phyloP scores from a whole-genome alignment of 2,329 filamentous ascomycete species.

The Calonectria fujianensis region DNA sequence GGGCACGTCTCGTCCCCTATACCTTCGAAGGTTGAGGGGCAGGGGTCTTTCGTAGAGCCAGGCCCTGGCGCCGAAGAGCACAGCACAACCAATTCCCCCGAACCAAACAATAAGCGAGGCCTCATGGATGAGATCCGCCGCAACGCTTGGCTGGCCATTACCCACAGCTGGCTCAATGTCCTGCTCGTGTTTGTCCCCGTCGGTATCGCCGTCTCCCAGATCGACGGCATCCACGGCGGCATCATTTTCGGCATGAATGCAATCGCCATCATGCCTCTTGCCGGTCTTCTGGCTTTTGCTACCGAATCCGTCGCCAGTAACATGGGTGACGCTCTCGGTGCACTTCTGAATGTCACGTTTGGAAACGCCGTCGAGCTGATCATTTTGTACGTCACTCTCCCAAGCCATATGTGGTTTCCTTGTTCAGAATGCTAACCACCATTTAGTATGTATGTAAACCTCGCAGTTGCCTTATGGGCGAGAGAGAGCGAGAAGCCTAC shows the following conservation, averaged over 20 bases:
- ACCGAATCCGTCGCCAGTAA: slow-evolving; percentile 84
- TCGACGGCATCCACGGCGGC: slow-evolving; percentile 72
- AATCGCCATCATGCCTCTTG: slow-evolving; percentile 84
- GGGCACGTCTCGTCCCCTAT: slow-evolving; percentile 60
- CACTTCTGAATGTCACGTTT: slow-evolving; percentile 85
- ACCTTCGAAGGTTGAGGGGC: slow-evolving; percentile 71
- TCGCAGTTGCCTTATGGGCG: slow-evolving; percentile 27
- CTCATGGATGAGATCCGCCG: slow-evolving; percentile 71
- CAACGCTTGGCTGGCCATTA: slow-evolving; percentile 73
- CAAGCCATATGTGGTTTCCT: no score
- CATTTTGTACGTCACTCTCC: slow-evolving; percentile 75
- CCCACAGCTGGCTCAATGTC: slow-evolving; percentile 86
- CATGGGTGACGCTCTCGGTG: slow-evolving; percentile 83
- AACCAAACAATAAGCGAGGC: slow-evolving; percentile 56
- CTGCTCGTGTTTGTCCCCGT: slow-evolving; percentile 86
- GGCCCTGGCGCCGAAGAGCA: slow-evolving; percentile 45
- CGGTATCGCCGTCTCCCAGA: slow-evolving; percentile 79
- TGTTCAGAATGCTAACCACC: slow-evolving; percentile 38
- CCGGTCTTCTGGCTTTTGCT: slow-evolving; percentile 82
- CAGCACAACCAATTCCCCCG: slow-evolving; percentile 57
- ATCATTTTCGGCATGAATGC: slow-evolving; percentile 84
- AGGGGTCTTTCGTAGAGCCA: slow-evolving; percentile 73
- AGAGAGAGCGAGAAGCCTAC: slow-evolving; percentile 42
- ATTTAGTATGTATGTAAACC: slow-evolving; percentile 71
- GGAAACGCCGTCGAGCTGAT: slow-evolving; percentile 88